Conservation (phyloP, 345 rosid species). For the Bruguiera gymnorhiza region DNA sequence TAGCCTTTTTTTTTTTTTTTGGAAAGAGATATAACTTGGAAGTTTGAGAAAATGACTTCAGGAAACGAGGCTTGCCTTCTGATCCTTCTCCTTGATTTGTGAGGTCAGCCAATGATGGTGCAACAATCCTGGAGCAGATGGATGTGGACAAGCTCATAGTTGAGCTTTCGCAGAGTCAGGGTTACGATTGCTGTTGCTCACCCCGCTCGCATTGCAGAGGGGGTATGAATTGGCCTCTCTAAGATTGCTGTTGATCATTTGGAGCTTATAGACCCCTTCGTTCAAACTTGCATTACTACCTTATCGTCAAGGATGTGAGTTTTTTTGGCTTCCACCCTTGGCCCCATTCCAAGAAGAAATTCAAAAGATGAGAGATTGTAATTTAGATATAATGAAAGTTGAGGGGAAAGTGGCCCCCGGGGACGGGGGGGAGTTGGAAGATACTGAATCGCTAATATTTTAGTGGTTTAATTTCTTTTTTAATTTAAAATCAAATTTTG, state of each 20-base stretch:
- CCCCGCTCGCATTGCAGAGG: slow-evolving; percentile 84
- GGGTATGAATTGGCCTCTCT: slow-evolving; percentile 90
- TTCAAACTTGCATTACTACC: slow-evolving; percentile 94
- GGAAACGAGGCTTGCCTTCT: no score
- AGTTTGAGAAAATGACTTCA: no score
- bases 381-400: slow-evolving; percentile 87
- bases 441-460: no score
- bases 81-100: slow-evolving; percentile 3
- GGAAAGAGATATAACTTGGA: no score
- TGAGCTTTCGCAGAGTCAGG: slow-evolving; percentile 86
- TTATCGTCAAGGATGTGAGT: slow-evolving; percentile 81
- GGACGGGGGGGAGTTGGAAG: slow-evolving; percentile 36
- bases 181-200: slow-evolving; percentile 99
- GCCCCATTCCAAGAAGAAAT: no score
- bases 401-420: slow-evolving; percentile 58
- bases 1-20: no score
- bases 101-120: no score
- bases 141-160: slow-evolving; percentile 97
- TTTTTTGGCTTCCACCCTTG: not conserved
- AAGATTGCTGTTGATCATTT: slow-evolving; percentile 78
- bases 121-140: slow-evolving; percentile 68
- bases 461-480: no score
- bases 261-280: slow-evolving; percentile 69
- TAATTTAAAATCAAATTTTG: no score
- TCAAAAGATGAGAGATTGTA: slow-evolving; percentile 74